These are phyloP conservation scores for Nitzschia putrida DNA, from an alignment of 108 stramenopile genomes.

Conservation along the genomic window DNA sequence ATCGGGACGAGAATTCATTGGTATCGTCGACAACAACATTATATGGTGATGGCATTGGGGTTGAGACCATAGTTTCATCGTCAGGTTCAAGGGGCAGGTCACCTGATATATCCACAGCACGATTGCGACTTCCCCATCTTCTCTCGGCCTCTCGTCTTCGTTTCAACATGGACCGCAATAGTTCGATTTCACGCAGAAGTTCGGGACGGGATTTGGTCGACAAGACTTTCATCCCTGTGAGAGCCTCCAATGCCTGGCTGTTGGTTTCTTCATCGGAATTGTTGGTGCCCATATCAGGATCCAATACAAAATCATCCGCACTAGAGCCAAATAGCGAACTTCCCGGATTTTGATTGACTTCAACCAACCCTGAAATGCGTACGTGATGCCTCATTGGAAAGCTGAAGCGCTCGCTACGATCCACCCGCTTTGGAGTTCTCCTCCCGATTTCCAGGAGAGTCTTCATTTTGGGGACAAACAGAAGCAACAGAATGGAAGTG, in stretches of 20 bases:
- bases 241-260: background rate
- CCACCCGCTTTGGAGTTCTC: background rate
- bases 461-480: conserved; percentile 58
- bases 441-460: background rate
- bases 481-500: conserved; percentile 35
- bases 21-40: no score
- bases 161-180: background rate
- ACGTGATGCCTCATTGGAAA: background rate
- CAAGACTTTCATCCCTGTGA: conserved; percentile 16
- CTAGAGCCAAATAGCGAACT: background rate
- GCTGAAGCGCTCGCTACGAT: background rate
- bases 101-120: no score
- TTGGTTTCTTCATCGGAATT: background rate
- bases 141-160: background rate
- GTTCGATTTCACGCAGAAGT: conserved; percentile 12
- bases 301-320: background rate
- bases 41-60: no score
- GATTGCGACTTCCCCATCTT: no score
- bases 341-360: background rate
- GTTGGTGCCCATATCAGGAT: background rate
- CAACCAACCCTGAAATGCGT: background rate
- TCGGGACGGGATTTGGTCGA: conserved; percentile 9
- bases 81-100: no score
- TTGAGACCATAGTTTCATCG: no score
- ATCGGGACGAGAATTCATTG: background rate